Base-by-base conservation (phyloP, 192 early-diverging fungal genomes). In the Phlyctochytrium planicorne region DNA sequence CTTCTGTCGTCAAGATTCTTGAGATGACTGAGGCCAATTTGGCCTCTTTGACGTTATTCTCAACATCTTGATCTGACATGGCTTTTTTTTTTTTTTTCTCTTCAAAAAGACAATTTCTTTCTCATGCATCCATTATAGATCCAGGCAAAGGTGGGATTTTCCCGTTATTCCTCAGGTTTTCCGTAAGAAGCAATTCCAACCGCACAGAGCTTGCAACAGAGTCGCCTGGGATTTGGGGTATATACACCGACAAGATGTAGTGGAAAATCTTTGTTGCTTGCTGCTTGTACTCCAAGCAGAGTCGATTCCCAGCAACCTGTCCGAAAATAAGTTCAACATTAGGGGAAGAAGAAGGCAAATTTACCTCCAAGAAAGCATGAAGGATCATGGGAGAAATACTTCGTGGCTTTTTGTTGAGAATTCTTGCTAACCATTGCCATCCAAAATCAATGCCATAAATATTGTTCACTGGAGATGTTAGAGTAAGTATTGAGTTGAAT, bases 351-450 rank as follows among this genome's bases (percentile, higher is more conserved):
- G 30, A 36, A 63, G 60, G 34, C 57, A 30, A 14, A 14, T 47
- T 47, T 47, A 70, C 80, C 78, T 91, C 86, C 25, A 93, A 59
- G 60, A 91, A 90, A 2, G 75, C 70, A 2, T 76, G 69, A 2
- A 93, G 65, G 2, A 93, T 59, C 24, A 79, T 60, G 0, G 91
- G 84, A 0, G 90, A 89, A 52, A 94, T 86, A 2, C 77, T 73
- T 12, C 86, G 78, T 17, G 87, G 87, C 32, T 80, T 80, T 70
- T 91, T 73, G 69, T 91, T 92, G 17, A 87, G 60, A 0, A 90
- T 83, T 12, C 89, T 67, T 0, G 89, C 80, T 23, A 91, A 64
- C 91, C 91, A 94, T 34, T 65, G 80, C 91, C 91, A 94, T 1
- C 73, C 88, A 31, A 89, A 65, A 0, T 79, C 68, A 3, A 93